Conservation (phyloP, 352 stramenopile species). For the Pythium guiyangense region DNA sequence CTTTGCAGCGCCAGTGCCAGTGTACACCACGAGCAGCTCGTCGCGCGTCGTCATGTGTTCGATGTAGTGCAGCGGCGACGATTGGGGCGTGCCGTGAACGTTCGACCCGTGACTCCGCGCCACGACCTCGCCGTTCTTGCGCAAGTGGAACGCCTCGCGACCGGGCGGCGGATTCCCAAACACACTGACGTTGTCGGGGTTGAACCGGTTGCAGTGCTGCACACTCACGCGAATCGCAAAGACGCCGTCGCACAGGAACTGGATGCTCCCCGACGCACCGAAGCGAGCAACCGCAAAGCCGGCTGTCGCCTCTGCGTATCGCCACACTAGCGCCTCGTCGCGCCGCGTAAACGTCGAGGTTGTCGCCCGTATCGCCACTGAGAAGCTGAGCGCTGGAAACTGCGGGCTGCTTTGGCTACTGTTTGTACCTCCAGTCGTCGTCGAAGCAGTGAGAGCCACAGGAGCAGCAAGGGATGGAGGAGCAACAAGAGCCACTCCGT, state of each 20-base stretch:
- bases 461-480: not conserved
- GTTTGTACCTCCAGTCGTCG: no score
- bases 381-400: no score
- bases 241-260: constrained; percentile 1
- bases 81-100: not conserved
- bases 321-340: not conserved
- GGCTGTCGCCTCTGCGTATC: no score
- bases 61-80: constrained; percentile 2
- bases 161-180: not conserved
- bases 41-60: not conserved
- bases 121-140: constrained; percentile 2
- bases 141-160: constrained; percentile 1
- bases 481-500: no score
- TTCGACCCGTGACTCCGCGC: constrained; percentile 1
- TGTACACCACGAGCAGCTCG: constrained; percentile 7
- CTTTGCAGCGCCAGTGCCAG: constrained; percentile 2
- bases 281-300: not conserved
- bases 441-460: no score
- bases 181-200: not conserved
- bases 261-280: not conserved
- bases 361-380: not conserved
- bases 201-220: constrained; percentile 5
- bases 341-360: not conserved
- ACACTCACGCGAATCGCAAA: constrained; percentile 3
- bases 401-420: no score